Evolutionary conservation across 768 basidiomycete species (phyloP), one percentile per base, ranked within the genome.

Genomic region (Amanita pallidorosea): DNA sequence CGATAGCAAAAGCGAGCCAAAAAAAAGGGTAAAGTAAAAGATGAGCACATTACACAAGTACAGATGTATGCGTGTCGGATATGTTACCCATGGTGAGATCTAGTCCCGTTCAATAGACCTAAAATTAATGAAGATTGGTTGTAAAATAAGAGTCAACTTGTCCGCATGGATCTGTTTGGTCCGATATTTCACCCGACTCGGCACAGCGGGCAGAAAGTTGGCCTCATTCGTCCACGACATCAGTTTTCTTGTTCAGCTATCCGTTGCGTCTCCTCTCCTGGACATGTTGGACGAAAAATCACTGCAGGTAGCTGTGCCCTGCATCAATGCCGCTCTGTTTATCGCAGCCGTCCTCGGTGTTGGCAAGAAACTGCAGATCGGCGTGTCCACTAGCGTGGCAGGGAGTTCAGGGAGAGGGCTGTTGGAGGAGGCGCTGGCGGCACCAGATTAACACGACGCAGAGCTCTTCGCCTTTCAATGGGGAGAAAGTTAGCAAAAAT

Each of bases 191-290:
- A 33, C 33, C 33, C 33, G 12, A 13, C 33, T 13, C 4, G 33
- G 33, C 33, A 7, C 9, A 33, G 33, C 5, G 33, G 12, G 33
- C 13, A 33, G 33, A 33, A 13, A 33, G 12, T 33, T 12, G 13
- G 33, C 33, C 33, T 5, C 33, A 33, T 33, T 13, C n/a, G 9
- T 12, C 37, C 7, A 8, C 7, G 34, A 15, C 35, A 33, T 49
- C 44, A 70, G 55, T 69, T 67, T 53, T 71, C 70, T 46, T 68
- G 67, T 42, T 72, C 70, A 47, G 70, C 69, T 27, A 71, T 71
- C 42, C 54, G 50, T n/a, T 61, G 58, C 7, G 51, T 57, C 6
- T 12, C 68, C n/a, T 25, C 66, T 62, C 12, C 65, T 65, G 5
- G 61, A 59, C 8, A 57, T 61, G 12, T 59, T 60, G 18, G 58